phyloP scores from a whole-genome alignment of 2,329 filamentous ascomycete genomes.

The Rutstroemia sp. region DNA sequence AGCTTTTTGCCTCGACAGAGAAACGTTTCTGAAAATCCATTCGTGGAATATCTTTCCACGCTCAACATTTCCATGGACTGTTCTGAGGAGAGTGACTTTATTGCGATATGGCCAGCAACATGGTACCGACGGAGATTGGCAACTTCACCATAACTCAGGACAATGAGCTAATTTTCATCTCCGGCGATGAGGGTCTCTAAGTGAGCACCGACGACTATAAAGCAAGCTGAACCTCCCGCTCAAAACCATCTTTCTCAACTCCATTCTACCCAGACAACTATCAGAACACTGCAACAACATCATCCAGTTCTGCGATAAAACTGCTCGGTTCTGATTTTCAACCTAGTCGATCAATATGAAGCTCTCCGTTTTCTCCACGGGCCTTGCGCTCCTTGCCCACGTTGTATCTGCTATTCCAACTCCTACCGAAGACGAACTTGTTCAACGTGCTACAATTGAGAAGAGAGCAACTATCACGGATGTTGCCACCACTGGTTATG shows the following conservation, averaged over 20 bases:
- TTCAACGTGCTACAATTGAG: slow-evolving; percentile 11
- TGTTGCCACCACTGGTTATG: slow-evolving; percentile 35
- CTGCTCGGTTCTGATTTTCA: too few species aligned
- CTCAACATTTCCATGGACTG: not conserved
- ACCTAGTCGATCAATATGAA: slow-evolving; percentile 35
- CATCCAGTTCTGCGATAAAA: not conserved
- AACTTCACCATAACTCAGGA: not conserved
- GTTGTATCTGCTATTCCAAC: slow-evolving; percentile 39
- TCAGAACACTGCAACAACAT: not conserved
- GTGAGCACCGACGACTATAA: not conserved
- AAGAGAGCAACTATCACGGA: slow-evolving; percentile 39
- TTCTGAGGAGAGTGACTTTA: not conserved
- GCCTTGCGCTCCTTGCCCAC: slow-evolving; percentile 35
- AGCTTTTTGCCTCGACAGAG: not conserved
- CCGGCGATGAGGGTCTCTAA: not conserved
- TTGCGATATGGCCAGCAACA: not conserved
- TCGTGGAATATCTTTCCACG: slow-evolving; percentile 2
- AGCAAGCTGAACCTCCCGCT: not conserved
- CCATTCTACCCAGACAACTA: not conserved
- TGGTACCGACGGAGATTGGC: not conserved
- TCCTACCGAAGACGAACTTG: slow-evolving; percentile 31
- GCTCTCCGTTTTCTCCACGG: slow-evolving; percentile 39
- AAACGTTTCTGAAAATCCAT: not conserved
- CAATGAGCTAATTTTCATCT: not conserved
- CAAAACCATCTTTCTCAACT: not conserved